Conservation (phyloP, 2,329 filamentous ascomycete species). For the Penicillium sclerotigenum region DNA sequence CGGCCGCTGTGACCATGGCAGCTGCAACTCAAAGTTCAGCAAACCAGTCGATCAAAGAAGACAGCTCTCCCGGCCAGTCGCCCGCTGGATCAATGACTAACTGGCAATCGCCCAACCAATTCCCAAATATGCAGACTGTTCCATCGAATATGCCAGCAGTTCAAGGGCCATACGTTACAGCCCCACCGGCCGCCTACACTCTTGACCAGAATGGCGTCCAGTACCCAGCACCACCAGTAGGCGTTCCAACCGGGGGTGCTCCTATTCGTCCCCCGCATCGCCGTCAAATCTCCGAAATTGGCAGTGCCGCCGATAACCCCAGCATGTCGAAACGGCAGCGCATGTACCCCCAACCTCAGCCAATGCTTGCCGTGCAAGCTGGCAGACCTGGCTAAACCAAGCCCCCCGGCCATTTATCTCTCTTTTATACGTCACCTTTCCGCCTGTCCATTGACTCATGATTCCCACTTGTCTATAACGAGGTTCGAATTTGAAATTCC, state of each 20-base stretch:
- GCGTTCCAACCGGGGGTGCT: slow-evolving; percentile 32
- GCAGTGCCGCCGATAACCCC: slow-evolving; percentile 52
- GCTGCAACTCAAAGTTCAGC: slow-evolving; percentile 47
- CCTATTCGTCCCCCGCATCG: slow-evolving; percentile 46
- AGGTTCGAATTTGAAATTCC: slow-evolving; percentile 11
- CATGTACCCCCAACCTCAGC: slow-evolving; percentile 51
- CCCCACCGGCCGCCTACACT: slow-evolving; percentile 38
- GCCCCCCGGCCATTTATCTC: background rate
- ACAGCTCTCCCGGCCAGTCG: slow-evolving; percentile 61
- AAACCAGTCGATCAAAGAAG: slow-evolving; percentile 59
- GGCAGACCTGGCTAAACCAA: slow-evolving; percentile 35
- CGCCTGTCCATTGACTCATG: slow-evolving; percentile 24
- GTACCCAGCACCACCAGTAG: slow-evolving; percentile 37
- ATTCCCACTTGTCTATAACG: slow-evolving; percentile 30
- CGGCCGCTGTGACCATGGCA: slow-evolving; percentile 43
- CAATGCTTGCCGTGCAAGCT: slow-evolving; percentile 51
- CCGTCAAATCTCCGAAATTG: slow-evolving; percentile 60
- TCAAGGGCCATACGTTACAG: slow-evolving; percentile 42
- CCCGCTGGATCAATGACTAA: slow-evolving; percentile 57
- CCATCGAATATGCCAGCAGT: slow-evolving; percentile 46
- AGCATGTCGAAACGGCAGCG: slow-evolving; percentile 58
- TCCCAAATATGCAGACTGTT: slow-evolving; percentile 57
- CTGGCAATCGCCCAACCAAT: slow-evolving; percentile 62
- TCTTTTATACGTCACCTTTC: slow-evolving; percentile 7
- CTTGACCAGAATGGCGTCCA: slow-evolving; percentile 42